Evolutionary conservation across 441 rosid species (phyloP), one percentile per base, ranked within the genome.

Genomic region (Populus hybrid): DNA sequence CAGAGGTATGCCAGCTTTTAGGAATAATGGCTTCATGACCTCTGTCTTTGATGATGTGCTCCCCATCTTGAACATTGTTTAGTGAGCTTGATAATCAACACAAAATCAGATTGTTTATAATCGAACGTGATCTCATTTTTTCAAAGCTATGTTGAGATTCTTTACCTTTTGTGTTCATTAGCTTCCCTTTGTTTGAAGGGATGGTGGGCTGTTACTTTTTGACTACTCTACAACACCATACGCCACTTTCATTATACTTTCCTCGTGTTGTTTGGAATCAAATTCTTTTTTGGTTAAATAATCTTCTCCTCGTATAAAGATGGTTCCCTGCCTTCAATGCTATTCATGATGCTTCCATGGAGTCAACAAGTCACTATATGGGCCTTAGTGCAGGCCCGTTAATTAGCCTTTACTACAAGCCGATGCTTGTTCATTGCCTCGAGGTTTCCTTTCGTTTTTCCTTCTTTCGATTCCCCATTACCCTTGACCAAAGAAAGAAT

Each of bases 1-100:
- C 70, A 94, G 63, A 68, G 94, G 89, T 42, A 92, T 73, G 26
- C 92, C 90, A 77, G 91, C 90, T 83, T 87, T 91, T 24, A 94
- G 83, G 32, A 91, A 75, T 78, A 85, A 72, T 3, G 97, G 96
- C 87, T 81, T 90, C 68, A 90, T 69, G 70, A 75, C 76, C 65
- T 85, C 86, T 67, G 79, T 79, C 67, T 78, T 88, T 53, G 87
- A 85, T 42, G 81, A 6, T n/a, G 93, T 11, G 73, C 79, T 71
- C 64, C 82, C 83, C 86, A 85, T 85, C 21, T 36, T 28, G 42
- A 36, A 12, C 21, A 57, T 34, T 24, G 9, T 16, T 69, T 26
- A 28, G 24, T 4, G 57, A 4, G 50, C 12, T 10, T 2, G n/a
- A 2, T 10, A 4, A 12, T 40, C 23, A 67, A 9, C 67, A 46